Evolutionary conservation across 2,329 filamentous ascomycete species (phyloP).

Genomic region (Penicillium sp.): DNA sequence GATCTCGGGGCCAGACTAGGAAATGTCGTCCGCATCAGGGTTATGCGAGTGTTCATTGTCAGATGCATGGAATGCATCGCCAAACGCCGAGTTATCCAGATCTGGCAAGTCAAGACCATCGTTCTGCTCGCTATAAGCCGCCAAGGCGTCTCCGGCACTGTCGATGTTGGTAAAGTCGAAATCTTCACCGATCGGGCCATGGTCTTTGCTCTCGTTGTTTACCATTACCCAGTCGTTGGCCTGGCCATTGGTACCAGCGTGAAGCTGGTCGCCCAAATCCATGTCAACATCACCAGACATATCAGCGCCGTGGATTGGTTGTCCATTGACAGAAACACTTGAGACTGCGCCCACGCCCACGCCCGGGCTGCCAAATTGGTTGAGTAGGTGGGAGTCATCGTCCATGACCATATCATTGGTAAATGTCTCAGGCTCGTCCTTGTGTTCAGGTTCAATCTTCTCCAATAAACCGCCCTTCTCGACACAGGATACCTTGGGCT

Average conservation of each 20-base stretch:
- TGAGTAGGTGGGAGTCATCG: constrained; percentile 32
- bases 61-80: constrained; percentile 71
- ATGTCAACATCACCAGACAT: constrained; percentile 42
- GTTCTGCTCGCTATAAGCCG: constrained; percentile 63
- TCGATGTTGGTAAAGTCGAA: constrained; percentile 56
- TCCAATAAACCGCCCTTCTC: constrained; percentile 76
- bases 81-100: constrained; percentile 78
- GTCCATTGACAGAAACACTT: constrained; percentile 53
- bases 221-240: constrained; percentile 75
- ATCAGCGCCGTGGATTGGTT: constrained; percentile 45
- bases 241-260: constrained; percentile 45
- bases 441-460: constrained; percentile 39
- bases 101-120: constrained; percentile 57
- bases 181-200: constrained; percentile 36
- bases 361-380: constrained; percentile 35
- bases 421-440: constrained; percentile 35
- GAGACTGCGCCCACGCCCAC: constrained; percentile 9
- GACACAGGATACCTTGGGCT: constrained; percentile 67
- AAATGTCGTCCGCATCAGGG: constrained; percentile 44
- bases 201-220: constrained; percentile 57
- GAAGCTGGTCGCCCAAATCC: constrained; percentile 54
- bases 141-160: constrained; percentile 69
- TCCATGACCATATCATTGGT: constrained; percentile 40
- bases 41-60: constrained; percentile 47
- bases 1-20: constrained; percentile 23